These are phyloP conservation scores for Eucalyptus rudis DNA, from an alignment of 345 rosid species.

Conservation along the genomic window DNA sequence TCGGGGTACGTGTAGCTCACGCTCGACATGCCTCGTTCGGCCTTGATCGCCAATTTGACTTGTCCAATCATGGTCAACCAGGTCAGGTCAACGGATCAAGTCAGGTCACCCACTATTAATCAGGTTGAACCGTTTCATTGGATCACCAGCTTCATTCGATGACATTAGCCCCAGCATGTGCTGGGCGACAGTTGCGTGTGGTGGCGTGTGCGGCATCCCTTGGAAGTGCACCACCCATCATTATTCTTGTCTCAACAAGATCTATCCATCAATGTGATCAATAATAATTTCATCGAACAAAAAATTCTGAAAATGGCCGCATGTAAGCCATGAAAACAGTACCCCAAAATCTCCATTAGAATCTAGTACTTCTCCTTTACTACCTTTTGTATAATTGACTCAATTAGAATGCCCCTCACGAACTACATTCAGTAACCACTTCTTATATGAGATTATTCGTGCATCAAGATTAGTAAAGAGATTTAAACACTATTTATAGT, in stretches of 20 bases:
- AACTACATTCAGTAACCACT: not conserved
- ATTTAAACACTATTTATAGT: too few relatives aligned
- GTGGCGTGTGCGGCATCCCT: not conserved
- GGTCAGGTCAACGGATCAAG: too few relatives aligned
- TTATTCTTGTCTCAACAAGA: not conserved
- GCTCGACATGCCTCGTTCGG: too few relatives aligned
- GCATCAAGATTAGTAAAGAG: not conserved
- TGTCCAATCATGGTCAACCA: too few relatives aligned
- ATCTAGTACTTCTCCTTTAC: too few relatives aligned
- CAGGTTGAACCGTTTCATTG: fast-evolving
- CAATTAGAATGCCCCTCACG: too few relatives aligned
- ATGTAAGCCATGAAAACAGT: too few relatives aligned
- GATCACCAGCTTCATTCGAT: not conserved
- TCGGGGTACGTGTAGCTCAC: fast-evolving
- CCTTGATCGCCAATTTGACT: too few relatives aligned
- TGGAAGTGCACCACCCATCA: not conserved
- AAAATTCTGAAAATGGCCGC: not conserved
- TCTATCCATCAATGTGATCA: not conserved
- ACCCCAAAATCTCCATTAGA: fast-evolving
- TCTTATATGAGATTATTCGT: not conserved
- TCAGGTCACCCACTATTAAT: too few relatives aligned
- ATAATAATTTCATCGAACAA: too few relatives aligned
- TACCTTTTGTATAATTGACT: too few relatives aligned
- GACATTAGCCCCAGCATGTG: not conserved
- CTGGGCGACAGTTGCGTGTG: too few relatives aligned